phyloP scores from a whole-genome alignment of 1,284 basidiomycete genomes.

The Tremellales sp. region DNA sequence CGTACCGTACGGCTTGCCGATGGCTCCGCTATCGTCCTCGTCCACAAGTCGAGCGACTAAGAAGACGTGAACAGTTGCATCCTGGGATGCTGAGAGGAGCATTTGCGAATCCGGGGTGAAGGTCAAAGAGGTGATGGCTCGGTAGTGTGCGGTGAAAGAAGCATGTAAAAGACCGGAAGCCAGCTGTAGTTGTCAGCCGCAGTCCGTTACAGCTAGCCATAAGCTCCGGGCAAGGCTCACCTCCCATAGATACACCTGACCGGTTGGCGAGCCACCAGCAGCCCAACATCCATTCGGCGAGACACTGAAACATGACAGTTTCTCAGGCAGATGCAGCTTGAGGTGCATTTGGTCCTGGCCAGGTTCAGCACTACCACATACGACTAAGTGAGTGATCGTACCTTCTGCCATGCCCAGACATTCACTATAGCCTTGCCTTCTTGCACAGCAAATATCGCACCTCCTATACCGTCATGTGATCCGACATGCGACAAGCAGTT shows the following conservation, averaged over 20 bases:
- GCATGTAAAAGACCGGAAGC: slow-evolving; percentile 83
- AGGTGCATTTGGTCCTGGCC: slow-evolving; percentile 75
- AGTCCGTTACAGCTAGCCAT: no score
- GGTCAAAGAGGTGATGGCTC: slow-evolving; percentile 71
- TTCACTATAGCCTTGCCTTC: slow-evolving; percentile 48
- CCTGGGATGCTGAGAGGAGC: slow-evolving; percentile 81
- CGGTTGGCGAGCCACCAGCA: slow-evolving; percentile 81
- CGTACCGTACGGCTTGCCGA: slow-evolving; percentile 64
- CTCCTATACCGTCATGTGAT: slow-evolving; percentile 40
- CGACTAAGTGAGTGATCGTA: slow-evolving; percentile 11
- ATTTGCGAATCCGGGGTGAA: slow-evolving; percentile 78
- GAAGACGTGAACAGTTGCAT: slow-evolving; percentile 85
- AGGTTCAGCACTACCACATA: background rate
- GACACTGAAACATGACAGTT: slow-evolving; percentile 70
- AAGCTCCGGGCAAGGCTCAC: slow-evolving; percentile 50
- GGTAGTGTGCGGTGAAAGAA: slow-evolving; percentile 93
- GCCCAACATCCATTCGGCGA: slow-evolving; percentile 71
- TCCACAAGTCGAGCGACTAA: slow-evolving; percentile 58
- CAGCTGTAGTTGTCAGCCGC: slow-evolving; percentile 55
- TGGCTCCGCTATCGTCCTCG: slow-evolving; percentile 17
- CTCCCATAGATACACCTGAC: slow-evolving; percentile 94
- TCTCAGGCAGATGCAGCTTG: slow-evolving; percentile 86
- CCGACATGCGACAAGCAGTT: slow-evolving; percentile 37
- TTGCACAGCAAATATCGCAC: slow-evolving; percentile 47
- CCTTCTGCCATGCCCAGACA: slow-evolving; percentile 52